Evolutionary conservation across 2,329 filamentous ascomycete genomes (phyloP).

Genomic region (Diaporthe sp.): DNA sequence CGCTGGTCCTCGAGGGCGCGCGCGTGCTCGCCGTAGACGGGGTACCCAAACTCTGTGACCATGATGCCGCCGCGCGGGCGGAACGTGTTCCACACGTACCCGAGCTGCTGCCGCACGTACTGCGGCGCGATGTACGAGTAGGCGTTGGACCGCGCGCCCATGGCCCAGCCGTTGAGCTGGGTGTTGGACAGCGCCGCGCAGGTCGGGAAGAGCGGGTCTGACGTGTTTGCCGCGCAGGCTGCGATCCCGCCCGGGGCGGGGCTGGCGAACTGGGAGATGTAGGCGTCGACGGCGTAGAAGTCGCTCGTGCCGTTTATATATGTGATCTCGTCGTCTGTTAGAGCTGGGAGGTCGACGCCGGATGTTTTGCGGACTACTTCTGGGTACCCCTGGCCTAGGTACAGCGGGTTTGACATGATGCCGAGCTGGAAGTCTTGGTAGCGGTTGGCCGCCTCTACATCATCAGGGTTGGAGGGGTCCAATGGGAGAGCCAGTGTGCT

Average conservation of each 20-base stretch:
- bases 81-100: conserved; percentile 20
- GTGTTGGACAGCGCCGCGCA: background rate
- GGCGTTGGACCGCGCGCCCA: conserved; percentile 12
- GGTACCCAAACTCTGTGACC: conserved; percentile 21
- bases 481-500: background rate
- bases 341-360: background rate
- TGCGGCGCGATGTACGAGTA: conserved; percentile 18
- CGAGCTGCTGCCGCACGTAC: conserved; percentile 16
- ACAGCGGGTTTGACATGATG: conserved; percentile 15
- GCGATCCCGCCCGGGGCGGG: conserved; percentile 1
- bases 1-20: background rate
- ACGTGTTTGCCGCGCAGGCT: conserved; percentile 16
- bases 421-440: conserved; percentile 22
- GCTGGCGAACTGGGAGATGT: conserved; percentile 6
- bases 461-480: conserved; percentile 1
- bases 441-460: conserved; percentile 12
- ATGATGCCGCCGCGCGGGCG: background rate
- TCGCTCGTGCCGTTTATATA: conserved; percentile 15
- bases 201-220: conserved; percentile 17
- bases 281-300: conserved; percentile 24
- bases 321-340: background rate
- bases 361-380: conserved; percentile 4
- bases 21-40: conserved; percentile 14
- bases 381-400: background rate
- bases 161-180: conserved; percentile 11